phyloP scores from a whole-genome alignment of 192 early-diverging fungal species.

The Diversispora eburnea region DNA sequence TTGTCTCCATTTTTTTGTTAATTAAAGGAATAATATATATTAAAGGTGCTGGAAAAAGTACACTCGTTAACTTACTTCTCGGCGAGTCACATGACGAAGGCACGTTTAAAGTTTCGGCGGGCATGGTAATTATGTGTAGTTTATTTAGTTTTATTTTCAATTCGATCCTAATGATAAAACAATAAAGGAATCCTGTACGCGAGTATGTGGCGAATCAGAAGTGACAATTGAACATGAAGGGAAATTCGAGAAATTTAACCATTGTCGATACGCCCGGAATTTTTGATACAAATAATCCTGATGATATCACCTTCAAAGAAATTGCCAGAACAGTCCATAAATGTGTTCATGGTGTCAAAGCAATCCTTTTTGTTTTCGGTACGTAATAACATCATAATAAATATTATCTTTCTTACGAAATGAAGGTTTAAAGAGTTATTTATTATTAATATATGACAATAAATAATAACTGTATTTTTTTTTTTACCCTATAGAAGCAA shows the following conservation, averaged over 20 bases:
- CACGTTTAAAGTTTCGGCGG: slow-evolving; percentile 3
- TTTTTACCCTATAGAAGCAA: slow-evolving; percentile 1
- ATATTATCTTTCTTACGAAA: neutral
- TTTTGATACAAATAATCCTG: slow-evolving; percentile 13
- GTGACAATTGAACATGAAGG: slow-evolving; percentile 16
- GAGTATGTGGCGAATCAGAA: slow-evolving; percentile 4
- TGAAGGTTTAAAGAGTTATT: neutral
- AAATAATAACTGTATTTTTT: slow-evolving; percentile 3
- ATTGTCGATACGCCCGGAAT: slow-evolving; percentile 24
- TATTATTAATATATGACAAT: neutral
- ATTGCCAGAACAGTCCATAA: slow-evolving; percentile 1
- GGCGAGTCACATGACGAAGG: neutral
- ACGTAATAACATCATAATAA: neutral
- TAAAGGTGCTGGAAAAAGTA: slow-evolving; percentile 25
- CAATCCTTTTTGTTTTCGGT: slow-evolving; percentile 25
- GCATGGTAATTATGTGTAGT: neutral
- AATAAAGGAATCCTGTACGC: slow-evolving; percentile 19
- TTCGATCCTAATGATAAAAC: neutral
- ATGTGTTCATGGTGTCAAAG: slow-evolving; percentile 17
- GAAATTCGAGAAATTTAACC: neutral
- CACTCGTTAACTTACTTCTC: slow-evolving; percentile 18
- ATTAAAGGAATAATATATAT: neutral
- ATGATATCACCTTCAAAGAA: slow-evolving; percentile 7
- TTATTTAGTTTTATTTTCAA: neutral
- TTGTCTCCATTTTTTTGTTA: neutral